Evolutionary conservation across 2,329 filamentous ascomycete species (phyloP), one percentile per base, ranked within the genome.

Genomic region (Neobulgaria alba): DNA sequence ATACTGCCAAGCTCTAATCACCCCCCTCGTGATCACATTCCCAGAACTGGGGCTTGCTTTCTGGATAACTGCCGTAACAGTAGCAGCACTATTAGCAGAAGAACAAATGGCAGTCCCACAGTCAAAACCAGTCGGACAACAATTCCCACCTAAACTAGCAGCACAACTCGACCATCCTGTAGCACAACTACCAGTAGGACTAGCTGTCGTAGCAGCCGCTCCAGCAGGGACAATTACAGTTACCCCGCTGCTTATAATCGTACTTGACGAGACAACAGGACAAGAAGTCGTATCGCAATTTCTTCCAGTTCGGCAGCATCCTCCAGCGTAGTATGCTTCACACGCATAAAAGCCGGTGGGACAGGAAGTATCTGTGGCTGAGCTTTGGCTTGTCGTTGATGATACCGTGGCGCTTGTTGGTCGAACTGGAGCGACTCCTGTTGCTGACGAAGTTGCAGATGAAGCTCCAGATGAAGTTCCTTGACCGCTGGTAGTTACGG

Each of bases 301-400:
- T 15, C 89, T 77, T 2, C 87, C 89, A 0, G 86, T 88, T 42
- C 84, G 83, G 64, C 90, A 96, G 66, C 90, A 96, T 15, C 87
- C 87, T 10, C 85, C 87, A 2, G 73, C 67, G 44, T 89, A 86
- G 45, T 79, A 79, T 2, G 90, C 90, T 2, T 81, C 76, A 62
- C 90, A 96, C 37, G 86, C 82, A 62, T 96, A 96, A 68, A 89
- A 96, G 2, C 89, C 89, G 0, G 82, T 89, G 0, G 90, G 90
- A 54, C 90, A 96, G 53, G 72, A 68, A 21, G 62, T 51, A 3
- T 51, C 57, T 35, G 54, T 41, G 5, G 35, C n/a, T 2, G 45
- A 21, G 3, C 36, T 39, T 58, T 10, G 67, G 60, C 19, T 35
- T 19, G 33, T 35, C 8, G 19, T 35, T 35, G 18, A 18, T 8